These are phyloP conservation scores for Metschnikowia corniflorae DNA, from an alignment of 805 yeast genomes.

Conservation along the genomic window DNA sequence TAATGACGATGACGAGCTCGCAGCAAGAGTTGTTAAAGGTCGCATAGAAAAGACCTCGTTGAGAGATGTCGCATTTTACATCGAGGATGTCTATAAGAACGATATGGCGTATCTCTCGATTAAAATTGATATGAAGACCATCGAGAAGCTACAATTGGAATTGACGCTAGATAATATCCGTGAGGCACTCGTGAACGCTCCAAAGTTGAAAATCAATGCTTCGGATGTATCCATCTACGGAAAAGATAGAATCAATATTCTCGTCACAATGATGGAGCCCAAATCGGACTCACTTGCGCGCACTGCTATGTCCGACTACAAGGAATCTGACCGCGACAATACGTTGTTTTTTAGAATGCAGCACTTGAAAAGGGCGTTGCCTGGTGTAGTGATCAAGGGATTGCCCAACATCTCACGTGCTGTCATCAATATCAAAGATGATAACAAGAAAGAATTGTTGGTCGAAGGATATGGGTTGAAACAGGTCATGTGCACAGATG, in stretches of 20 bases:
- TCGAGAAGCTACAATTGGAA: conserved; percentile 87
- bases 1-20: conserved; percentile 91
- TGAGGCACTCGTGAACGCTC: conserved; percentile 73
- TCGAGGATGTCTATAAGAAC: conserved; percentile 91
- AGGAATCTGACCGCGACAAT: conserved; percentile 33
- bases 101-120: conserved; percentile 74
- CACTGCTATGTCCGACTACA: conserved; percentile 33
- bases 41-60: conserved; percentile 89
- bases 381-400: conserved; percentile 89
- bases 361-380: conserved; percentile 78
- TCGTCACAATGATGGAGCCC: conserved; percentile 44
- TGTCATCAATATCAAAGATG: conserved; percentile 87
- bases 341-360: conserved; percentile 86
- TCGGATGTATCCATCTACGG: conserved; percentile 69
- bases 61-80: conserved; percentile 80
- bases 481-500: conserved; percentile 96
- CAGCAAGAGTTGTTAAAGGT: conserved; percentile 98
- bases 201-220: conserved; percentile 78
- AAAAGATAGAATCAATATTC: conserved; percentile 61
- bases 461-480: conserved; percentile 98
- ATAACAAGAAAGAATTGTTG: conserved; percentile 80
- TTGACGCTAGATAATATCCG: conserved; percentile 83
- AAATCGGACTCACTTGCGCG: conserved; percentile 36
- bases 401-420: conserved; percentile 90
- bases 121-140: conserved; percentile 76